Evolutionary conservation across 495 filamentous ascomycete genomes (phyloP).

Genomic region (Trichoderma reesei): DNA sequence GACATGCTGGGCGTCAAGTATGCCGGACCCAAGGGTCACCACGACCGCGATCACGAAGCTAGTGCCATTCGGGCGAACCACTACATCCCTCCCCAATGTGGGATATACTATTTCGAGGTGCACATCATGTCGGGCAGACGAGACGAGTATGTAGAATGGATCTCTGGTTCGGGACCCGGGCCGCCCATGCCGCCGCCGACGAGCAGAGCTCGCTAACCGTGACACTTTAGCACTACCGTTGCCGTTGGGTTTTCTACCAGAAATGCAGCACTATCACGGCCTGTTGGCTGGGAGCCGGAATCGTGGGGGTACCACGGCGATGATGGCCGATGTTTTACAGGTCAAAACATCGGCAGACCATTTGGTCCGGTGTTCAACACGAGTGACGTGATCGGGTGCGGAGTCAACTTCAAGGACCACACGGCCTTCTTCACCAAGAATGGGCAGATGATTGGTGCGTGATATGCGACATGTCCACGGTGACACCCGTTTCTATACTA

Average conservation of each 20-base stretch:
- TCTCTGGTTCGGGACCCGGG: too few species aligned
- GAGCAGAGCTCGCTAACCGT: background rate
- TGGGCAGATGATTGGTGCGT: conserved; percentile 63
- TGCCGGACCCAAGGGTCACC: conserved; percentile 27
- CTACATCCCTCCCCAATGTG: conserved; percentile 83
- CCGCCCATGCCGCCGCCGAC: conserved; percentile 15
- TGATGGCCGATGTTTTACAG: conserved; percentile 79
- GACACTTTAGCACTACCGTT: conserved; percentile 53
- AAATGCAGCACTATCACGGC: conserved; percentile 64
- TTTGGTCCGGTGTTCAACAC: conserved; percentile 62
- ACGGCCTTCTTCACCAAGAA: conserved; percentile 94
- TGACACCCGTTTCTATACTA: conserved; percentile 6
- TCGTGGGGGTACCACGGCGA: conserved; percentile 98
- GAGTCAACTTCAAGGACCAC: conserved; percentile 84
- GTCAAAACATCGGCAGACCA: conserved; percentile 59
- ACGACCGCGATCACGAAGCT: conserved; percentile 64
- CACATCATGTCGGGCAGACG: conserved; percentile 74
- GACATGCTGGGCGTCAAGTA: conserved; percentile 77
- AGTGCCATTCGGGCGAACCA: conserved; percentile 77
- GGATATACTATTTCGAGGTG: conserved; percentile 95
- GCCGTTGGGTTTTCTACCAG: conserved; percentile 77
- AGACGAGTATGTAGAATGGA: conserved; percentile 60
- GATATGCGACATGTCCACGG: background rate
- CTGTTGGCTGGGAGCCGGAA: conserved; percentile 91
- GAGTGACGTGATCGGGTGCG: conserved; percentile 84